A percentile compares a stretch with the other conserved stretches of the same genome.
phyloP scores from a whole-genome alignment of 805 yeast genomes.

The Ogataea pignaliae region DNA sequence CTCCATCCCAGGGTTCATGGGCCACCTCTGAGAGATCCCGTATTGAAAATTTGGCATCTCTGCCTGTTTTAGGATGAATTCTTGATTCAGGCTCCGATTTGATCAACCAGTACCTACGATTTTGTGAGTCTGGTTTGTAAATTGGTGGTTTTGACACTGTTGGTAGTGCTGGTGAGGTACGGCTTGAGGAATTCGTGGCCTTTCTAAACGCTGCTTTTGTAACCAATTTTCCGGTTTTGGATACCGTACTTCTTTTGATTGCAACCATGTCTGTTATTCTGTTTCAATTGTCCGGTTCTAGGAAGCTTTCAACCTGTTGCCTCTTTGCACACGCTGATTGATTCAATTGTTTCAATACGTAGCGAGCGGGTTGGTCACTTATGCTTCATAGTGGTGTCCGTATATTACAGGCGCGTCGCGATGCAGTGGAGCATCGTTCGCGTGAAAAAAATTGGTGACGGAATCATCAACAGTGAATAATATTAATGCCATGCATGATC shows the following conservation, averaged over 20 bases:
- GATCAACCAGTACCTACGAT: slow-evolving; percentile 45
- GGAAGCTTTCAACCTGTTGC: no score
- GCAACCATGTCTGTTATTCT: not conserved
- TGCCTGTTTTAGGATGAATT: slow-evolving; percentile 41
- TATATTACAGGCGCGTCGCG: no score
- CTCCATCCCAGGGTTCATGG: slow-evolving; percentile 55
- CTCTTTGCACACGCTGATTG: no score
- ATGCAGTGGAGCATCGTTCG: no score
- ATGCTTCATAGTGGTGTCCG: no score
- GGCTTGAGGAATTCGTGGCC: not conserved
- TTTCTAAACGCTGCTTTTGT: not conserved
- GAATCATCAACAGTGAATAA: no score
- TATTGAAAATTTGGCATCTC: slow-evolving; percentile 46
- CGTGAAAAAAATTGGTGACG: no score
- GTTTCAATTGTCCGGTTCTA: no score
- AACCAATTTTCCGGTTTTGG: not conserved
- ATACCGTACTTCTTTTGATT: not conserved
- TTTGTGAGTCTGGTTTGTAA: slow-evolving; percentile 23
- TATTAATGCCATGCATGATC: no score
- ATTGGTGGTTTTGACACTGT: slow-evolving; percentile 31
- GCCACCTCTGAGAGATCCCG: slow-evolving; percentile 36
- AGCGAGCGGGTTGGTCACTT: no score
- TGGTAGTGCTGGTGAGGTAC: slow-evolving; percentile 16
- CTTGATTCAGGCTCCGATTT: slow-evolving; percentile 53
- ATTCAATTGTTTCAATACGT: no score